A percentile compares a stretch with the other conserved stretches of the same genome.
Conservation (phyloP, 768 basidiomycete genomes). For the Mycena floridula region DNA sequence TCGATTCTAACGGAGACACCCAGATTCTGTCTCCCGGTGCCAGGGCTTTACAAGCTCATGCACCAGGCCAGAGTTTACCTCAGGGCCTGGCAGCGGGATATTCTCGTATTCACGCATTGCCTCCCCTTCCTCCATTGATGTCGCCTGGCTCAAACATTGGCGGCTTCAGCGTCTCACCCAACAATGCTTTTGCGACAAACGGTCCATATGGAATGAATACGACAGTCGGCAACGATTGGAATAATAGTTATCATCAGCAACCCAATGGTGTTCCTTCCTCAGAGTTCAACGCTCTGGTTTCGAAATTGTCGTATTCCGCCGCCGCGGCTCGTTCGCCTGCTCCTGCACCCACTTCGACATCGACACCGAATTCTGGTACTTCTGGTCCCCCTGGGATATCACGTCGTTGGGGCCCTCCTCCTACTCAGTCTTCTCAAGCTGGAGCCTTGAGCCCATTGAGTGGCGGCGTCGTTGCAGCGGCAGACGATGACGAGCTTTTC, state of each 20-base stretch:
- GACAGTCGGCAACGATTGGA: too few relatives aligned
- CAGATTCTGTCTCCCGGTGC: slow-evolving; percentile 61
- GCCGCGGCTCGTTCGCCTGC: slow-evolving; percentile 18
- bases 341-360: slow-evolving; percentile 8
- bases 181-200: too few relatives aligned
- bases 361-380: slow-evolving; percentile 12
- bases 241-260: too few relatives aligned
- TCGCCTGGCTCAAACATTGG: slow-evolving; percentile 24
- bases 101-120: slow-evolving; percentile 78
- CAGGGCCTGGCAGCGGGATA: slow-evolving; percentile 90
- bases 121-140: slow-evolving; percentile 30
- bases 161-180: too few relatives aligned
- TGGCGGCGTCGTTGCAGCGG: slow-evolving; percentile 50
- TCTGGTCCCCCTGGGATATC: slow-evolving; percentile 30
- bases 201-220: too few relatives aligned
- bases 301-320: slow-evolving; percentile 51
- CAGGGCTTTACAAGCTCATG: slow-evolving; percentile 80
- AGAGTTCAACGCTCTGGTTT: slow-evolving; percentile 47
- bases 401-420: slow-evolving; percentile 28
- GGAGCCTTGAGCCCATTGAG: slow-evolving; percentile 55
- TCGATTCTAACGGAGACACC: too few relatives aligned
- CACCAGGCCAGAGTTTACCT: slow-evolving; percentile 86
- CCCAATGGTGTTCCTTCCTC: slow-evolving; percentile 13
- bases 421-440: slow-evolving; percentile 20
- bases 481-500: slow-evolving; percentile 65